Evolutionary conservation across 805 yeast species (phyloP), one percentile per base, ranked within the genome.

Genomic region (Spathaspora passalidarum): DNA sequence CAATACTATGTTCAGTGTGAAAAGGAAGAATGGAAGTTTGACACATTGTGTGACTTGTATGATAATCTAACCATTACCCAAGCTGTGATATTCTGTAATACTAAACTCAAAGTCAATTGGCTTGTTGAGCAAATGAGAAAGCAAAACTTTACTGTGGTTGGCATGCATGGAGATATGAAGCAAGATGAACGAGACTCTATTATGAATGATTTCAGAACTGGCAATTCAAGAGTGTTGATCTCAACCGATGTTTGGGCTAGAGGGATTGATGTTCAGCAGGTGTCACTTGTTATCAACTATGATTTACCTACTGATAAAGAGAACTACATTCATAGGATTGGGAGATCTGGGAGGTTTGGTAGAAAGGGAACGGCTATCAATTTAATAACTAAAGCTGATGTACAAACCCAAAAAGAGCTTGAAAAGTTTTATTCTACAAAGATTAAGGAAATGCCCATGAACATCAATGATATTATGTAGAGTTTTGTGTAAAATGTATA

Each of bases 191-290:
- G 99, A 72, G 97, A 94, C 69, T 74, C 81, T 59, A 88, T 94
- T 58, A 94, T 94, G 99, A 82, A 82, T 66, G 97, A 91, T 68
- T 94, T 94, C 81, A 80, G 99, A 68, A 76, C 86, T 49, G 99
- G 99, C 49, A 81, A 86, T 55, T 88, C 97, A 45, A 81, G 99
- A 65, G 92, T 94, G 42, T 76, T 94, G 65, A 94, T 94, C 63
- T 86, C 97, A 56, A 94, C 99, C 36, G 99, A 94, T 71, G 86
- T 94, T 60, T 87, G 92, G 85, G 99, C 99, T 42, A 81, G 99
- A 72, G 99, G 99, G 64, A 94, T 92, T 55, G 99, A 92, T 71
- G 98, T 92, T 50, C 99, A 92, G 75, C 98, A 92, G 66, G 97
- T 92, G 41, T 91, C 97, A 10, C 73, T 92, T 56, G 99, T 92